A percentile compares a stretch with the other conserved stretches of the same genome.
Conservation (phyloP, 768 basidiomycete species). For the Calocybe cyanea region DNA sequence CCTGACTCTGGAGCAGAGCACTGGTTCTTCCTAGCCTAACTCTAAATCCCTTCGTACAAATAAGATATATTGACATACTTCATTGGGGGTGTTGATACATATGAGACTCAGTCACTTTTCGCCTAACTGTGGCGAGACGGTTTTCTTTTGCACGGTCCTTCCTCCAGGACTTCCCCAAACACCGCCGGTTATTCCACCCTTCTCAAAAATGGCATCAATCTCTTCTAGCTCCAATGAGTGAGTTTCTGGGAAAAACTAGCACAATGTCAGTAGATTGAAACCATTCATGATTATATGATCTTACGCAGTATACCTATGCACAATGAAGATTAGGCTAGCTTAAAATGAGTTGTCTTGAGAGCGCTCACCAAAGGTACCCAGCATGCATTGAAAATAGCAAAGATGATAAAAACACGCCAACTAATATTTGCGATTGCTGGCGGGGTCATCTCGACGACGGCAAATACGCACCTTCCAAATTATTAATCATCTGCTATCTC, state of each 20-base stretch:
- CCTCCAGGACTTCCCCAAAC: conserved; percentile 34
- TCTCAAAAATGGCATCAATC: conserved; percentile 36
- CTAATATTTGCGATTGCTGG: conserved; percentile 38
- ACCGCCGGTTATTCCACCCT: conserved; percentile 38
- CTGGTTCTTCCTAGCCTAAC: no score
- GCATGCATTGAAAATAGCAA: conserved; percentile 40
- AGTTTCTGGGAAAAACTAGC: conserved; percentile 31
- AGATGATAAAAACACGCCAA: conserved; percentile 43
- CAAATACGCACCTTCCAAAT: conserved; percentile 28
- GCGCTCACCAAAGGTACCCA: conserved; percentile 37
- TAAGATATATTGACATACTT: no score
- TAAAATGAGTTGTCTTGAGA: background rate
- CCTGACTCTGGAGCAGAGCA: no score
- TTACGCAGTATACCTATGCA: conserved; percentile 12
- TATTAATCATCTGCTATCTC: no score
- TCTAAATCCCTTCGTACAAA: no score
- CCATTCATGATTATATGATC: background rate
- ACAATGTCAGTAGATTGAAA: background rate
- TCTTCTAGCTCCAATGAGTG: conserved; percentile 36
- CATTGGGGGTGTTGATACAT: no score
- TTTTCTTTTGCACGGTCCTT: conserved; percentile 23
- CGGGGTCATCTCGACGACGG: conserved; percentile 39
- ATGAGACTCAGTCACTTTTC: background rate
- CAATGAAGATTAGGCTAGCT: background rate
- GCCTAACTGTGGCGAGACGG: background rate